Evolutionary conservation across 805 yeast species (phyloP).

Genomic region (Tetrapisispora nanseiensis): DNA sequence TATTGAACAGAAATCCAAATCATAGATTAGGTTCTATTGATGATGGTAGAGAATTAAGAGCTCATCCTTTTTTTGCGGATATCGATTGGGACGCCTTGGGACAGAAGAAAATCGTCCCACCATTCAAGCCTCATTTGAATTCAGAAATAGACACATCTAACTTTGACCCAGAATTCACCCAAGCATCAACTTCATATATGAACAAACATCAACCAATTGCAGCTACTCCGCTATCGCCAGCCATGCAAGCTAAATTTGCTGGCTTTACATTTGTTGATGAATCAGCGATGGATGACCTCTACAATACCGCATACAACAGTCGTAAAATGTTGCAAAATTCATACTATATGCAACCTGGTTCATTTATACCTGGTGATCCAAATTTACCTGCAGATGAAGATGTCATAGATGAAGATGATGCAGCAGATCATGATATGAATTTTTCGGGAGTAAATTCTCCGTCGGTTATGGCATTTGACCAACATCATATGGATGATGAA

Average conservation of each 20-base stretch:
- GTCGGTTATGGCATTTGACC: constrained; percentile 20
- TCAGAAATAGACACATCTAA: constrained; percentile 92
- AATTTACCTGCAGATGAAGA: constrained; percentile 76
- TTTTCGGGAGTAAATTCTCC: constrained; percentile 30
- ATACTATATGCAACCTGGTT: constrained; percentile 46
- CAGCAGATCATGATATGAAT: constrained; percentile 34
- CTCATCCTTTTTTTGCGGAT: constrained; percentile 85
- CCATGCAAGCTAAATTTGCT: constrained; percentile 90
- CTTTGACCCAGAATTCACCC: constrained; percentile 96
- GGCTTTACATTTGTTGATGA: constrained; percentile 97
- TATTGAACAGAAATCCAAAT: constrained; percentile 88
- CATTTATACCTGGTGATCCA: constrained; percentile 72
- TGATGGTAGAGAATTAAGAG: constrained; percentile 87
- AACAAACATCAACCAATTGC: constrained; percentile 46
- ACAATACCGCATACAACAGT: constrained; percentile 31
- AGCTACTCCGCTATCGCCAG: constrained; percentile 64
- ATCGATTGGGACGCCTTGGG: constrained; percentile 79
- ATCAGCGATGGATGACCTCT: constrained; percentile 82
- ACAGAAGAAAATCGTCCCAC: constrained; percentile 84
- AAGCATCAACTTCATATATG: constrained; percentile 76
- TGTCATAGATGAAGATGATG: constrained; percentile 52
- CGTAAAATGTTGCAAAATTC: constrained; percentile 30
- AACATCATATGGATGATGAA: constrained; percentile 65
- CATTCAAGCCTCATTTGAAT: constrained; percentile 86
- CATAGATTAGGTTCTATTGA: constrained; percentile 86